Percentiles rank a stretch among this genome's conserved stretches.
Conservation (phyloP, 139 green algal genomes). For the Micromonas commoda region DNA sequence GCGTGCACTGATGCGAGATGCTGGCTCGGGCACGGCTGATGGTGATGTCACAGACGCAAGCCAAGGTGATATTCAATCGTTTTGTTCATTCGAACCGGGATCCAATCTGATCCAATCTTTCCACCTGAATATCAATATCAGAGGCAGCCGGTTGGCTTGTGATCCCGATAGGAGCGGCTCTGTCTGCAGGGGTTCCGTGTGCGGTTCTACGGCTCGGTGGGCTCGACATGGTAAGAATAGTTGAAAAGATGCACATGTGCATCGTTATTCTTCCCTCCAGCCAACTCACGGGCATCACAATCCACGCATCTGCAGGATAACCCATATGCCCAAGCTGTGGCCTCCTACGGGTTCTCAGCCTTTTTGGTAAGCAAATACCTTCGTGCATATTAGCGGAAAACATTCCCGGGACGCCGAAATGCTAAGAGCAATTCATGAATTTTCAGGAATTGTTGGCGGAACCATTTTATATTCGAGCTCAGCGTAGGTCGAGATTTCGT, state of each 20-base stretch:
- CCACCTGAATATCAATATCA: not conserved
- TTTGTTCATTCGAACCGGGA: not conserved
- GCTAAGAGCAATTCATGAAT: not conserved
- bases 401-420: not conserved
- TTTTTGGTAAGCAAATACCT: not conserved
- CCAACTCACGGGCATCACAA: not conserved
- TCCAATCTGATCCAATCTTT: not conserved
- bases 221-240: not conserved
- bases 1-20: not conserved
- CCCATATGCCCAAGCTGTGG: not conserved
- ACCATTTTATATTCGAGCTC: conserved; percentile 2
- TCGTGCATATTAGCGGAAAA: not conserved
- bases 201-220: not conserved
- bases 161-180: not conserved
- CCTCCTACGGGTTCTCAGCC: not conserved
- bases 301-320: not conserved
- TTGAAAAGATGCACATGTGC: not conserved
- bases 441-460: conserved; percentile 7
- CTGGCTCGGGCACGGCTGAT: too few species aligned
- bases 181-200: not conserved
- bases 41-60: not conserved
- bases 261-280: not conserved
- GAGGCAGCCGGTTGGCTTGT: conserved; percentile 8
- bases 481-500: not conserved
- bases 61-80: not conserved